These are phyloP conservation scores for Salix koriyanagi DNA, from an alignment of 345 rosid genomes.

Conservation along the genomic window DNA sequence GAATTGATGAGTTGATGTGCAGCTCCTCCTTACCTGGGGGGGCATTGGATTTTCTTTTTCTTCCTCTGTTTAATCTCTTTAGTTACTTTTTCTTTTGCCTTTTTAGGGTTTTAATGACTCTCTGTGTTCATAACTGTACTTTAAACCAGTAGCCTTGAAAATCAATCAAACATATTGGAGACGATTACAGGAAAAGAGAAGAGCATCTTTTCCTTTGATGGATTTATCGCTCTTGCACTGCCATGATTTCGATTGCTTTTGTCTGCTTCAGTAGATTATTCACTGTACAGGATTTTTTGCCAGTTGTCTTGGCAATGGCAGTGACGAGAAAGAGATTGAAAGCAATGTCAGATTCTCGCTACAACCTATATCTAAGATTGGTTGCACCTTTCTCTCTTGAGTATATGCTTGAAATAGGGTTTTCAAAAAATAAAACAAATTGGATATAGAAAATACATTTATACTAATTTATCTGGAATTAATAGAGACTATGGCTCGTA, in stretches of 20 bases:
- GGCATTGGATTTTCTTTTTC: neutral
- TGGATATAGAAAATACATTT: no score
- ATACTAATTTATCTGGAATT: no score
- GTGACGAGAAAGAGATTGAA: constrained; percentile 12
- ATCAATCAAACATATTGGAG: constrained; percentile 14
- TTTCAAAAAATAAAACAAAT: no score
- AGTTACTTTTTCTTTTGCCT: neutral
- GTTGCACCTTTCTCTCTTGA: no score
- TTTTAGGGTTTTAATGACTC: neutral
- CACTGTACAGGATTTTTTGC: neutral
- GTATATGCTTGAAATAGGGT: no score
- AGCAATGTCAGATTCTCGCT: constrained; percentile 18
- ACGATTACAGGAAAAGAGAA: constrained; percentile 14
- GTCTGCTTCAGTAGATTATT: constrained; percentile 6
- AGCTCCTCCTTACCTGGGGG: neutral
- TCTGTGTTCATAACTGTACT: constrained; percentile 18
- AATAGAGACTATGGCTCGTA: no score
- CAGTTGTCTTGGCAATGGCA: constrained; percentile 9
- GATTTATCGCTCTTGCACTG: neutral
- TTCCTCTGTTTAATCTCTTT: neutral
- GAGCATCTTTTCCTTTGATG: constrained; percentile 18
- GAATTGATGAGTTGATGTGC: neutral
- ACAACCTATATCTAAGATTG: neutral
- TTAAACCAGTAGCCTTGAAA: neutral
- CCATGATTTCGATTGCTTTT: neutral